Base-by-base conservation (phyloP, 257 asterid genomes). In the Striga asiatica region DNA sequence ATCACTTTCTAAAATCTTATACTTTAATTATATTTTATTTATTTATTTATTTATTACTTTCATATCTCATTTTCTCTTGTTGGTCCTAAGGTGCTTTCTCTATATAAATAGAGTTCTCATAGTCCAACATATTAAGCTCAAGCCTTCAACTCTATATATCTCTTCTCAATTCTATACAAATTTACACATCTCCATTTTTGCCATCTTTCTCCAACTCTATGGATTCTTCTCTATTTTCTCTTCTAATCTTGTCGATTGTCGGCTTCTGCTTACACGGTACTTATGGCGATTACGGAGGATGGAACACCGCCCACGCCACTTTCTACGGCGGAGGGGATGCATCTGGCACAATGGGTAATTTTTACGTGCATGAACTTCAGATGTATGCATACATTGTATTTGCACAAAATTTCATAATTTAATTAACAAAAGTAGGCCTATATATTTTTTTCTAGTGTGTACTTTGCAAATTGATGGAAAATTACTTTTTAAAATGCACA, bases 321-420 rank as follows among this genome's bases (percentile, higher is more conserved):
- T 78, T 78, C 51, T 78, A 78, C 43, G 84, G 84, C 11, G 81
- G 84, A 2, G 84, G 79, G 1, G 84, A 78, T 64, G 84, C 84
- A 2, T 69, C 84, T 0, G 84, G 84, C 61, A 78, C 81, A 12
- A 74, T 78, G 84, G 84, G 84, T 78, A 10, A 16, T 67, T 66
- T 43, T 5, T 34, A 34, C 41, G 41, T 39, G 46, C 19, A 17
- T 13, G 48, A 41, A 39, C n/a, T 39, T 3, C 32, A 27, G 3
- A 27, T 27, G 32, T 27, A 27, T 27, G 3, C 3, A 27, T 27
- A 7, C 32, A n/a, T n/a, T n/a, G n/a, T n/a, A n/a, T n/a, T n/a
- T n/a, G n/a, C n/a, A n/a, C n/a, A n/a, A n/a, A n/a, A 27, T 27
- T 27, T 27, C 32, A 27, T 27, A 27, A n/a, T n/a, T 27, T 27